phyloP scores from a whole-genome alignment of 1,284 basidiomycete genomes.

The Farysia itapuensis region DNA sequence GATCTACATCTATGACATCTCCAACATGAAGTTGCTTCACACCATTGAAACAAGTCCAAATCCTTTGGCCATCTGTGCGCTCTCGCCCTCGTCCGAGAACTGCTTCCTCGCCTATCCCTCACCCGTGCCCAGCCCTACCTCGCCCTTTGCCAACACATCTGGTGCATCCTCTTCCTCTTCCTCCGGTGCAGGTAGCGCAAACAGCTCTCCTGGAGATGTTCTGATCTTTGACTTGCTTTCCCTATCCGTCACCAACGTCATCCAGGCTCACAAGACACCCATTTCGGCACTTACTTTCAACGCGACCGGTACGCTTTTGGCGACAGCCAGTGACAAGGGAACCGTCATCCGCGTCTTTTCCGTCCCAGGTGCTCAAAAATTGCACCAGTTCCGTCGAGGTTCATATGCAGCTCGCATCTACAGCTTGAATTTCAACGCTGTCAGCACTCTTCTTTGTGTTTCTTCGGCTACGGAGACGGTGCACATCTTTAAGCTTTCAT shows the following conservation, averaged over 20 bases:
- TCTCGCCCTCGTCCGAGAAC: slow-evolving; percentile 91
- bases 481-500: slow-evolving; percentile 85
- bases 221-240: slow-evolving; percentile 80
- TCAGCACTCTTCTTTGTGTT: slow-evolving; percentile 81
- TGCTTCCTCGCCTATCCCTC: slow-evolving; percentile 95
- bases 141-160: slow-evolving; percentile 60
- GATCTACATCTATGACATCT: slow-evolving; percentile 98
- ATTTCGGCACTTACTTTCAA: slow-evolving; percentile 86
- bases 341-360: slow-evolving; percentile 95
- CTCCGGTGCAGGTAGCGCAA: slow-evolving; percentile 61
- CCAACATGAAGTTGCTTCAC: slow-evolving; percentile 94
- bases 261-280: slow-evolving; percentile 94
- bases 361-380: slow-evolving; percentile 84
- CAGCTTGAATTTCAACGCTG: slow-evolving; percentile 86
- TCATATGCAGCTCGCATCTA: slow-evolving; percentile 83
- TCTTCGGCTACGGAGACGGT: slow-evolving; percentile 92
- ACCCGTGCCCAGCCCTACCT: slow-evolving; percentile 79
- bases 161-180: slow-evolving; percentile 49
- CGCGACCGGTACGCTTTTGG: slow-evolving; percentile 82
- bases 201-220: slow-evolving; percentile 60
- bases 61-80: slow-evolving; percentile 89
- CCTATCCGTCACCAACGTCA: slow-evolving; percentile 87
- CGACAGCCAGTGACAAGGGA: slow-evolving; percentile 91
- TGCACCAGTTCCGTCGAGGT: slow-evolving; percentile 92
- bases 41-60: slow-evolving; percentile 97